A percentile compares a stretch with the other conserved stretches of the same genome.
Evolutionary conservation across 2,329 filamentous ascomycete genomes (phyloP).

Genomic region (Talaromyces sp.): DNA sequence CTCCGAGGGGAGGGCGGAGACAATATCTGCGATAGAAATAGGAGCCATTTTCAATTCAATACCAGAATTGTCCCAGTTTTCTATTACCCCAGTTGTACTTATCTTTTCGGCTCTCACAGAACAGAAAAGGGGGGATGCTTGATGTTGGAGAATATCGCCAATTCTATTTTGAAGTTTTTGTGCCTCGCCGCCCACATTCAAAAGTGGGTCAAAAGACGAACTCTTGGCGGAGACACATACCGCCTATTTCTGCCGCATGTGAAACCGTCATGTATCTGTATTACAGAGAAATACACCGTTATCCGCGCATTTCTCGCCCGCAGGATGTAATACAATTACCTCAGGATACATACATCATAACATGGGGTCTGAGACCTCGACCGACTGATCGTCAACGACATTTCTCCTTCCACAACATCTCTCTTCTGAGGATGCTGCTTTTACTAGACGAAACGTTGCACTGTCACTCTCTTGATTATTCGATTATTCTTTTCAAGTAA

Average conservation of each 20-base stretch:
- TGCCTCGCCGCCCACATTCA: slow-evolving; percentile 14
- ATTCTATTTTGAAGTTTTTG: slow-evolving; percentile 18
- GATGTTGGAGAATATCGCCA: slow-evolving; percentile 9
- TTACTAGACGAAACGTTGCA: neutral
- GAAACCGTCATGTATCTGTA: neutral
- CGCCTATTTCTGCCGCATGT: slow-evolving; percentile 13
- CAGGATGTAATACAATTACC: slow-evolving; percentile 9
- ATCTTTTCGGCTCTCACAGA: neutral
- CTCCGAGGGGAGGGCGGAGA: slow-evolving; percentile 67
- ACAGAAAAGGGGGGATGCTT: slow-evolving; percentile 4
- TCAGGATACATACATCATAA: slow-evolving; percentile 4
- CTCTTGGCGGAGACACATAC: slow-evolving; percentile 8
- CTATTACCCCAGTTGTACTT: neutral
- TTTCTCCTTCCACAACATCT: neutral
- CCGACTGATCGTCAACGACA: neutral
- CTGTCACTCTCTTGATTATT: neutral
- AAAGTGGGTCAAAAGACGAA: slow-evolving; percentile 13
- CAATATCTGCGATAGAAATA: slow-evolving; percentile 60
- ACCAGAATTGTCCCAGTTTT: neutral
- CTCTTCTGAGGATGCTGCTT: neutral
- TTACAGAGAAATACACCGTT: neutral
- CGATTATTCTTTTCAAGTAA: neutral
- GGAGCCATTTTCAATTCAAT: slow-evolving; percentile 44
- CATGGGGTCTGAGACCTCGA: slow-evolving; percentile 1
- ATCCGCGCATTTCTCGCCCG: too few species aligned